Evolutionary conservation across 805 yeast genomes (phyloP), one percentile per base, ranked within the genome.

Genomic region (Candida coleopterorum): DNA sequence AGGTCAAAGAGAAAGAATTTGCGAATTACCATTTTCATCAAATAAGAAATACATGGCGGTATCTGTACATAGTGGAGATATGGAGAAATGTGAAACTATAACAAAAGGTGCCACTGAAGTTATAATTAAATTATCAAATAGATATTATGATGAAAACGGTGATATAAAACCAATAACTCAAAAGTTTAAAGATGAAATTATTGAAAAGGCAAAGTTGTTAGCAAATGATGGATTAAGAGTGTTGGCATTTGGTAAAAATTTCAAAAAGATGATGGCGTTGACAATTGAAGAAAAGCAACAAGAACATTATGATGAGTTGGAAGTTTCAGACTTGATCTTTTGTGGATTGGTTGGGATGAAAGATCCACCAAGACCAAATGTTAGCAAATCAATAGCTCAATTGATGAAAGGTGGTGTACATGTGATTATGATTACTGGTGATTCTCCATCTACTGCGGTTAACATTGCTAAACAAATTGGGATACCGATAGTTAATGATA

Each of bases 361-460:
- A 50, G 99, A 93, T 62, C 99, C 99, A 8, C 99, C 99, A 39
- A 77, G 98, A 52, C 83, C 89, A 8, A 79, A 82, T 43, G 97
- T 93, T 3, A 74, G 77, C 33, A 66, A 71, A 34, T 84, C 96
- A 2, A 75, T 93, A 40, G 74, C 84, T 25, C 70, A 79, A 45
- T 70, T 93, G 39, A 71, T 88, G 68, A 79, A 79, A 52, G 96
- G 97, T 43, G 96, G 97, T 29, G 98, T 93, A 28, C 95, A 87
- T 53, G 87, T 93, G n/a, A 85, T 93, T 35, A 93, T 93, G 97
- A 90, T 93, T 45, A 93, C 99, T 7, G 96, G 96, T 49, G 97
- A 89, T 58, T 75, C 86, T 25, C 95, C 88, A 44, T 79, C 82
- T 11, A 87, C 97, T 11, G 96, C 96, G 5, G 61, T 72, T 10